These are phyloP conservation scores for Pichia sorboxylosa DNA, from an alignment of 1,139 yeast genomes.

Conservation along the genomic window DNA sequence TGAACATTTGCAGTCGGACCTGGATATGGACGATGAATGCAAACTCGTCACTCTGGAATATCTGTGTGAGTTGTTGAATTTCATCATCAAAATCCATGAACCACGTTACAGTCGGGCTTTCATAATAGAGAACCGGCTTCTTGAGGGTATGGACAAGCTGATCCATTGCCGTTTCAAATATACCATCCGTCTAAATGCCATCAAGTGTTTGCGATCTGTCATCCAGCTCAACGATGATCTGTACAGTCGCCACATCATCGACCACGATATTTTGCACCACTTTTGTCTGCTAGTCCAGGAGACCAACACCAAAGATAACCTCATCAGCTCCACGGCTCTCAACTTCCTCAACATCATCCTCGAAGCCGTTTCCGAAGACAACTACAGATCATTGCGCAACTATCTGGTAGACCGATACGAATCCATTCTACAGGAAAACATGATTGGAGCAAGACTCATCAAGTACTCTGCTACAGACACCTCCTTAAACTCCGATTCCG, in stretches of 20 bases:
- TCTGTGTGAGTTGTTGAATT: slow-evolving; percentile 56
- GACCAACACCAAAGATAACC: slow-evolving; percentile 43
- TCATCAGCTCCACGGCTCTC: slow-evolving; percentile 67
- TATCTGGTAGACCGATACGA: slow-evolving; percentile 38
- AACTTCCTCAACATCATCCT: slow-evolving; percentile 52
- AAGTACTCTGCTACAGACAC: too few relatives aligned
- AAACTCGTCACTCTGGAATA: slow-evolving; percentile 22
- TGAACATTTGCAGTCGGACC: slow-evolving; percentile 5
- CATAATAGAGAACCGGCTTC: slow-evolving; percentile 34
- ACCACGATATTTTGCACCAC: slow-evolving; percentile 40
- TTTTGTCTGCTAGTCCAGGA: slow-evolving; percentile 40
- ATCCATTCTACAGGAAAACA: slow-evolving; percentile 27
- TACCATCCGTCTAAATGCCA: slow-evolving; percentile 52
- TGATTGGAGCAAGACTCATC: slow-evolving; percentile 21
- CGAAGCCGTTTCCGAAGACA: slow-evolving; percentile 27
- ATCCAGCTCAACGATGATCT: slow-evolving; percentile 49
- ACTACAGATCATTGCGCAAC: slow-evolving; percentile 36
- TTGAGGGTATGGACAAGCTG: slow-evolving; percentile 42
- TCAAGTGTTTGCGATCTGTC: slow-evolving; percentile 52
- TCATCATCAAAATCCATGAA: slow-evolving; percentile 57
- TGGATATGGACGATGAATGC: background rate
- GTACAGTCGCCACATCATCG: slow-evolving; percentile 45
- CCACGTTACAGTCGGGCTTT: slow-evolving; percentile 45
- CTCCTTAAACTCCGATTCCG: too few relatives aligned
- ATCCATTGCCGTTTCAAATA: slow-evolving; percentile 27